A percentile compares a stretch with the other conserved stretches of the same genome.
Evolutionary conservation across 2,329 filamentous ascomycete species (phyloP).

Genomic region (Hypocreales sp.): DNA sequence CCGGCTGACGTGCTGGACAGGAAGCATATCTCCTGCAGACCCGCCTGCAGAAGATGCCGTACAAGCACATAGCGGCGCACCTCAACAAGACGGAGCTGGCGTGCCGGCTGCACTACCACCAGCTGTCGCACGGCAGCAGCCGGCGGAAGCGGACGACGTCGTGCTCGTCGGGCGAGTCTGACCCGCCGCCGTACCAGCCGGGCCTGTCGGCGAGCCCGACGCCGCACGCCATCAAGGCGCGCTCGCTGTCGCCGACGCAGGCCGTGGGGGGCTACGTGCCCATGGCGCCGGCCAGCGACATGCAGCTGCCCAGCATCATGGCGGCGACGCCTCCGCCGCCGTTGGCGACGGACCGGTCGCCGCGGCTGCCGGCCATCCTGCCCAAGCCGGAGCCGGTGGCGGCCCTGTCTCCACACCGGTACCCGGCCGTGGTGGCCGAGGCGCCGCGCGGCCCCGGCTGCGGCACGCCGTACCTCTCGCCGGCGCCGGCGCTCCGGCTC

Average conservation of each 20-base stretch:
- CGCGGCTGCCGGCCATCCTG: conserved; percentile 44
- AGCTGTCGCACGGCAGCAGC: conserved; percentile 69
- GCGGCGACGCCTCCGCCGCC: conserved; percentile 26
- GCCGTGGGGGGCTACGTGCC: conserved; percentile 28
- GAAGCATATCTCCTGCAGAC: conserved; percentile 75
- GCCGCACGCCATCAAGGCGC: conserved; percentile 26
- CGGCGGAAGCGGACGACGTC: conserved; percentile 64
- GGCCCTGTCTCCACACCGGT: conserved; percentile 19
- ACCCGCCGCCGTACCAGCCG: conserved; percentile 33
- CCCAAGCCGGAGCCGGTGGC: conserved; percentile 45
- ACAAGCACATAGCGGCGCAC: conserved; percentile 76
- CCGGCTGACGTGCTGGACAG: conserved; percentile 24
- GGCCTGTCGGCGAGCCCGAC: conserved; percentile 33
- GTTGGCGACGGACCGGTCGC: conserved; percentile 25
- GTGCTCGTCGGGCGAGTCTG: conserved; percentile 45
- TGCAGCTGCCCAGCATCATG: conserved; percentile 40
- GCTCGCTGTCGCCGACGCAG: conserved; percentile 31
- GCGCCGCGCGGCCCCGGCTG: conserved; percentile 21
- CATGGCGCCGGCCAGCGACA: conserved; percentile 26
- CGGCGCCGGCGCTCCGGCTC: conserved; percentile 36
- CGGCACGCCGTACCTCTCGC: too few species aligned
- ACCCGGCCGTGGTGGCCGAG: conserved; percentile 19
- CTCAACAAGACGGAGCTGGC: conserved; percentile 80
- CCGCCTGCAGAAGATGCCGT: conserved; percentile 75
- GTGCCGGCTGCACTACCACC: conserved; percentile 77